Evolutionary conservation across 805 yeast species (phyloP), one percentile per base, ranked within the genome.

Genomic region (Candida nemodendra): DNA sequence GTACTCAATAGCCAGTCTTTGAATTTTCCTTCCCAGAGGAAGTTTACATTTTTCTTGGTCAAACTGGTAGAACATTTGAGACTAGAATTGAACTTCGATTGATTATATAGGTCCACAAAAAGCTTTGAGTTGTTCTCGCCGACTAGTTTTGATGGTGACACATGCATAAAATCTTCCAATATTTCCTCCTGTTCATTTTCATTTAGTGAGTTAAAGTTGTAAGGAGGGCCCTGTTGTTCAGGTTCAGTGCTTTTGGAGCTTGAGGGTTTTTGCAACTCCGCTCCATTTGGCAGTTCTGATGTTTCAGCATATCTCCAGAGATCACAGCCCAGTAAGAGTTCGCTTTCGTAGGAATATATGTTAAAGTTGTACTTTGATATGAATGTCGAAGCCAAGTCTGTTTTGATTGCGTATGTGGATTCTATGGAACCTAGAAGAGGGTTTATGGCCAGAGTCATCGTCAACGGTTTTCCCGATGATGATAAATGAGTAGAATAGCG

Each of bases 391-490:
- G 76, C 73, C 2, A 79, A 71, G 4, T 86, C 78, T 0, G 96
- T 85, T 53, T 82, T 81, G 23, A 89, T 87, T 1, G 96, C 78
- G 57, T 90, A 93, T 0, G 95, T 83, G 2, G 95, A 81, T 3
- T 95, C 81, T 2, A 93, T 63, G 48, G 89, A 90, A 2, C 99
- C 99, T 56, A 91, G 68, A 12, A 93, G 67, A 1, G 99, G 99
- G 58, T 93, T 93, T 41, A 83, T 72, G 0, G 95, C 81, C 27
- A 91, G 54, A 0, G 98, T 84, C 72, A 93, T 75, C 0, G 96
- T 85, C 45, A 90, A 64, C 0, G 99, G 99, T 45, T 87, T 84
- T 3, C 95, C 95, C 0, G 95, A 84, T 29, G 85, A 78, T 0
- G 96, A 79, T 6, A 61, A 36, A 44, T 86, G 81, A 0, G 96